Evolutionary conservation across 306 rosid genomes (phyloP).

Genomic region (Crataegus laevigata): DNA sequence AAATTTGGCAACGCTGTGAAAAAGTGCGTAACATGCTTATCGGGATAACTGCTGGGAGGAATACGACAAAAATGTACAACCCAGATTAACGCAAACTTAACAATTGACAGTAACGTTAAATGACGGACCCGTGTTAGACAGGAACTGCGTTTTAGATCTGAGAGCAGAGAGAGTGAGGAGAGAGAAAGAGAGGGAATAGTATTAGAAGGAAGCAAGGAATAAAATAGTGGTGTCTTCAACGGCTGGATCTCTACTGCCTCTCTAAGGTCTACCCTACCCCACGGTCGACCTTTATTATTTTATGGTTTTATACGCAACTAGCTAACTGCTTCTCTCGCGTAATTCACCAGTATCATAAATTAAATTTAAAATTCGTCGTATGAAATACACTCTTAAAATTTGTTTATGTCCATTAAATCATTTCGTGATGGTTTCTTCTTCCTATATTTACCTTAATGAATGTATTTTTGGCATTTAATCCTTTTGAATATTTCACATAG

Average conservation of each 20-base stretch:
- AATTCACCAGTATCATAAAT: too few relatives aligned
- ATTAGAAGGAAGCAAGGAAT: background rate
- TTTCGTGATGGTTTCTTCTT: too few relatives aligned
- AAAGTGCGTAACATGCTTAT: conserved; percentile 28
- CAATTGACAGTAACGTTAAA: background rate
- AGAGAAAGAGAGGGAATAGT: background rate
- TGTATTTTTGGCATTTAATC: too few relatives aligned
- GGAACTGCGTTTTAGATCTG: background rate
- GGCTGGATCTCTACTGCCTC: background rate
- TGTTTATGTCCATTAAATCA: too few relatives aligned
- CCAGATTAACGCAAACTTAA: too few relatives aligned
- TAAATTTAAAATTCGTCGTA: rapidly evolving
- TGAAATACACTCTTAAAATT: too few relatives aligned
- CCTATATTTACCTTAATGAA: too few relatives aligned
- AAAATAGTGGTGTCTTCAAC: background rate
- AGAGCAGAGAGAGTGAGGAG: background rate
- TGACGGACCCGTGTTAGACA: background rate
- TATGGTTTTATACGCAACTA: background rate
- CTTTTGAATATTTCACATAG: too few relatives aligned
- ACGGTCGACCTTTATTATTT: background rate
- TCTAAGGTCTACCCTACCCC: background rate
- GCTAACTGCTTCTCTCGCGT: background rate
- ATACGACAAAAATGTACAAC: background rate
- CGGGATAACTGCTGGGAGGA: conserved; percentile 20
- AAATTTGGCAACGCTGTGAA: background rate